Percentiles rank a stretch among this genome's conserved stretches.
Conservation (phyloP, 2,329 filamentous ascomycete genomes). For the Fusarium penzigii region DNA sequence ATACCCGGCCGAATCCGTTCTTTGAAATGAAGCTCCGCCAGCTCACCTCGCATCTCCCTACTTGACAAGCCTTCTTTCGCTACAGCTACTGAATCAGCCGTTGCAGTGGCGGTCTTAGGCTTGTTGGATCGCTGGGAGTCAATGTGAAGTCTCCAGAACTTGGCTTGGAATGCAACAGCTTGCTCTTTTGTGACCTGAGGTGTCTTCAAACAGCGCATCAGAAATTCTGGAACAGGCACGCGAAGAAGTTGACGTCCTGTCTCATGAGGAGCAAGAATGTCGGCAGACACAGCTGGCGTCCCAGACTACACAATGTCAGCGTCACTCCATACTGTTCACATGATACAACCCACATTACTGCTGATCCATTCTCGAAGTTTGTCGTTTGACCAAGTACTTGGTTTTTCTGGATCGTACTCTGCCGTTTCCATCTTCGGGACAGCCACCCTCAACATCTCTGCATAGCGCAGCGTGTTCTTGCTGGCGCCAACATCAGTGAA, state of each 20-base stretch:
- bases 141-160: conserved; percentile 45
- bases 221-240: conserved; percentile 41
- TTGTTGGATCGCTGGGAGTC: conserved; percentile 35
- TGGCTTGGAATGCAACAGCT: conserved; percentile 42
- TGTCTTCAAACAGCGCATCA: conserved; percentile 42
- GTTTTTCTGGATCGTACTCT: conserved; percentile 28
- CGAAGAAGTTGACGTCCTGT: conserved; percentile 43
- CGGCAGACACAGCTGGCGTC: conserved; percentile 34
- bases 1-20: conserved; percentile 44
- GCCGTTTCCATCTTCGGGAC: conserved; percentile 30
- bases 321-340: not conserved
- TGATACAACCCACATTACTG: conserved; percentile 37
- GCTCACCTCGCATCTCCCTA: conserved; percentile 28
- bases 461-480: conserved; percentile 52
- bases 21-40: conserved; percentile 35
- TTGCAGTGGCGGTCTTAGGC: not conserved
- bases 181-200: conserved; percentile 38
- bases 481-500: conserved; percentile 44
- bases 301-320: conserved; percentile 36
- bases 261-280: conserved; percentile 41
- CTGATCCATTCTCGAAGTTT: conserved; percentile 42
- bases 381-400: conserved; percentile 42
- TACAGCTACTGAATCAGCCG: not conserved
- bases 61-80: conserved; percentile 26
- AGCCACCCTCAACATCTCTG: conserved; percentile 46